Base-by-base conservation (phyloP, 305 asterid genomes). In the Fraxinus greggii region DNA sequence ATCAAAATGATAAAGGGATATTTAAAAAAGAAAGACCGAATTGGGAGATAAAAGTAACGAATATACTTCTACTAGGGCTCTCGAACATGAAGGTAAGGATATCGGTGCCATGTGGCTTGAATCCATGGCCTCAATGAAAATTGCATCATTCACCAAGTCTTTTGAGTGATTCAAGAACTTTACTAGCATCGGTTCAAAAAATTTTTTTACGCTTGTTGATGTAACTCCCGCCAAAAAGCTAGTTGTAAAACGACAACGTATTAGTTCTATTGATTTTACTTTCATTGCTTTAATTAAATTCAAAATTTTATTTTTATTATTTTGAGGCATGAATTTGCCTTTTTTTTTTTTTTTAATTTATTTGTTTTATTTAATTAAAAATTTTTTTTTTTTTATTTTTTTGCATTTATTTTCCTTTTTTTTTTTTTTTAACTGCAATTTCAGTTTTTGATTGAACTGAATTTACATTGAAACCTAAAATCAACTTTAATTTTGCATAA, bases 11-110 rank as follows among this genome's bases (percentile, higher is more conserved):
- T 48, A 48, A 38, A 7, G 48, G 48, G 56, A 45, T 45, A 45
- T 45, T 13, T 45, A 13, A 45, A 45, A 45, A 12, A 45, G 63
- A 54, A 5, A 59, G 2, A 56, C 12, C 26, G 19, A 56, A 56
- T 56, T 56, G 35, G 35, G 26, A 29, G 69, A n/a, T 56, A 61
- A 7, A 23, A 21, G 28, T 23, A 3, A 61, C 0, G 31, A 23
- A 65, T 91, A 75, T 32, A 32, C 35, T 32, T 3, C 35, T 89
- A 95, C 98, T 89, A 17, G 97, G 98, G 79, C 94, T 95, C 88
- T 93, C 98, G 80, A 95, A 93, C 98, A 95, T 93, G 92, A 95
- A 93, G 42, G 98, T 92, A 24, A 95, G 92, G 0, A 94, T 90
- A 35, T 93, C 97, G 78, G 94, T 89, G 97, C 95, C 31, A 93